Percentiles rank a stretch among this genome's conserved stretches.
Evolutionary conservation across 2,329 filamentous ascomycete genomes (phyloP).

Genomic region (Hirsutella minnesotensis): DNA sequence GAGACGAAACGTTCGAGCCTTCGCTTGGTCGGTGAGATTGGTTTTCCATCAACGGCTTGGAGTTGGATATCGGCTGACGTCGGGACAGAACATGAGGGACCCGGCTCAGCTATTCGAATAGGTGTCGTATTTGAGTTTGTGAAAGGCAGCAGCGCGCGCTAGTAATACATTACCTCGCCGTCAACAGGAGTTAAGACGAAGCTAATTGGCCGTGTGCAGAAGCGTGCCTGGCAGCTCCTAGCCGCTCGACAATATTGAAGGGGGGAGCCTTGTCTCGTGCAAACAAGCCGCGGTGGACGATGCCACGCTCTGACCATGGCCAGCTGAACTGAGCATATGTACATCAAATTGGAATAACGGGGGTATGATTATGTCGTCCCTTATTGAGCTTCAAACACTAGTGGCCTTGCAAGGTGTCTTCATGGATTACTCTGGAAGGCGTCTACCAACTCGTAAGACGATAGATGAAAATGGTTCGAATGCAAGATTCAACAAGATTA

Average conservation of each 20-base stretch:
- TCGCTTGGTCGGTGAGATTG: background rate
- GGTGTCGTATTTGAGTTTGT: background rate
- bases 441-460: too few species aligned
- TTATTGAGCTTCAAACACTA: too few species aligned
- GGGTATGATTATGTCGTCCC: too few species aligned
- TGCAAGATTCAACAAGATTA: too few species aligned
- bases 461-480: too few species aligned
- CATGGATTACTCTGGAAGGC: too few species aligned
- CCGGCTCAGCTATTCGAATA: background rate
- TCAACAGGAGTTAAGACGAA: background rate
- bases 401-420: too few species aligned
- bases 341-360: too few species aligned
- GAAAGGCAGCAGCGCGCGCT: background rate
- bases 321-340: too few species aligned
- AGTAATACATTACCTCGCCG: constrained; percentile 1
- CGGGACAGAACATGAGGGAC: background rate
- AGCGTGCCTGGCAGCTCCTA: background rate
- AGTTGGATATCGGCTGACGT: background rate
- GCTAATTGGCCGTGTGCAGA: background rate
- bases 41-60: constrained; percentile 2
- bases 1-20: background rate
- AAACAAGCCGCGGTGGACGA: too few species aligned
- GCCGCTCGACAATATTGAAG: background rate
- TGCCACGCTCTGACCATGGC: too few species aligned
- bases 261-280: too few species aligned